Evolutionary conservation across 2,329 filamentous ascomycete species (phyloP).

Genomic region (Massarina eburnea): DNA sequence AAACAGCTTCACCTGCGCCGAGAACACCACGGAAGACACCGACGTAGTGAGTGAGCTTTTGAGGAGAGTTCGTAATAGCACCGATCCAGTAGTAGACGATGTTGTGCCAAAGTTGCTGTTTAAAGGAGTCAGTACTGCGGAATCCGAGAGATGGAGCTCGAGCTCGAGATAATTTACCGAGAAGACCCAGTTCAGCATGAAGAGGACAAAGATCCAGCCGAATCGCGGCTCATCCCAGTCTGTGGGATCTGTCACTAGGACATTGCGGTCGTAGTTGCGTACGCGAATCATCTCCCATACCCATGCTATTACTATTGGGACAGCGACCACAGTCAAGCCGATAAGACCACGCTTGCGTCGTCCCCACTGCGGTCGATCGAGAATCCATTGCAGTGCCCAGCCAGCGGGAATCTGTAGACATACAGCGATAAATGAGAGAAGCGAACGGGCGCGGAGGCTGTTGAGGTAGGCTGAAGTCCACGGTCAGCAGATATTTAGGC

Average conservation of each 20-base stretch:
- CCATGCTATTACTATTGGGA: slow-evolving; percentile 31
- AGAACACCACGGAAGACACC: slow-evolving; percentile 34
- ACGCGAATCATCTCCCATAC: slow-evolving; percentile 38
- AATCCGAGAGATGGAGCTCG: too few relatives aligned
- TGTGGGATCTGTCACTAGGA: slow-evolving; percentile 22
- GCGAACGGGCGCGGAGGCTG: slow-evolving; percentile 28
- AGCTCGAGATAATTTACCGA: slow-evolving; percentile 12
- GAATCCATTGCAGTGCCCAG: slow-evolving; percentile 31
- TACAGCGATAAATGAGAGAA: slow-evolving; percentile 33
- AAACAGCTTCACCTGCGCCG: slow-evolving; percentile 33
- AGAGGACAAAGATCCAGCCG: slow-evolving; percentile 33
- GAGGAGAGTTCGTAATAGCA: slow-evolving; percentile 33
- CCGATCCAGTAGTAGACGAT: slow-evolving; percentile 38
- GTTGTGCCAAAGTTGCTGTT: slow-evolving; percentile 32
- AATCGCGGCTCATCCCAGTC: slow-evolving; percentile 30
- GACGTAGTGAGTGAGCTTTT: slow-evolving; percentile 35
- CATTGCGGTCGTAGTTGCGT: slow-evolving; percentile 31
- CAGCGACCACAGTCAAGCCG: slow-evolving; percentile 26
- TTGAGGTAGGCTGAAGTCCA: slow-evolving; percentile 24
- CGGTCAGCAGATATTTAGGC: not conserved
- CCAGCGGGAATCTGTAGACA: slow-evolving; percentile 33
- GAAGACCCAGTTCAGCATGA: slow-evolving; percentile 35
- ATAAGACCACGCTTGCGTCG: slow-evolving; percentile 31
- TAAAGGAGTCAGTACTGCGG: not conserved
- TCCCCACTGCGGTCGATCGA: slow-evolving; percentile 31